A percentile compares a stretch with the other conserved stretches of the same genome.
phyloP scores from a whole-genome alignment of 177 flowering plant species.

The Telopea speciosissima region DNA sequence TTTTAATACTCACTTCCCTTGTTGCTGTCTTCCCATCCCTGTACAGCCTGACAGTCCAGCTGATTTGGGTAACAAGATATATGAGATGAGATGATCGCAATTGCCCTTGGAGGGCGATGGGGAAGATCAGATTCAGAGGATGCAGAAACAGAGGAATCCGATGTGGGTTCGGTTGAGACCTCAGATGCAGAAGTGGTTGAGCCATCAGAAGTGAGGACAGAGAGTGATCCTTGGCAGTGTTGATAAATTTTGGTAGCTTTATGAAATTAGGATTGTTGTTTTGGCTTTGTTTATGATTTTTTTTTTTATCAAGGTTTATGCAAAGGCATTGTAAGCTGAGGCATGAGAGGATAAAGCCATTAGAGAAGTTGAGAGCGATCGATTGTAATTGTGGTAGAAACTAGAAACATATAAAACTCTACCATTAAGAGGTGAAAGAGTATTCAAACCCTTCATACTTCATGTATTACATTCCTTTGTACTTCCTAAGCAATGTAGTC shows the following conservation, averaged over 20 bases:
- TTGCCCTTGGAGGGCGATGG: constrained; percentile 97
- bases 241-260: constrained; percentile 20
- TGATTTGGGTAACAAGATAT: constrained; percentile 85
- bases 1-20: neutral
- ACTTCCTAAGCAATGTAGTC: too few relatives aligned
- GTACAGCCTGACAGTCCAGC: constrained; percentile 96
- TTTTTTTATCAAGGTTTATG: too few relatives aligned
- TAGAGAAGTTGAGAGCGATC: too few relatives aligned
- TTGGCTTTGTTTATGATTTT: neutral
- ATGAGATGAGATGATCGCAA: constrained; percentile 97
- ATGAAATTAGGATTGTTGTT: neutral
- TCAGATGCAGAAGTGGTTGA: constrained; percentile 60
- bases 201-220: constrained; percentile 83
- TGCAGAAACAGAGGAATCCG: constrained; percentile 27
- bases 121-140: constrained; percentile 65
- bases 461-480: too few relatives aligned
- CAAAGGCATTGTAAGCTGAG: too few relatives aligned
- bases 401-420: too few relatives aligned
- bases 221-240: constrained; percentile 78
- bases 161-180: constrained; percentile 20
- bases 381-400: too few relatives aligned
- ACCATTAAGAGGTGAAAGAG: too few relatives aligned
- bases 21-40: neutral
- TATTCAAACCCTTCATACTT: too few relatives aligned
- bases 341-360: too few relatives aligned